Evolutionary conservation across 768 basidiomycete species (phyloP).

Genomic region (Suillus weaverae): DNA sequence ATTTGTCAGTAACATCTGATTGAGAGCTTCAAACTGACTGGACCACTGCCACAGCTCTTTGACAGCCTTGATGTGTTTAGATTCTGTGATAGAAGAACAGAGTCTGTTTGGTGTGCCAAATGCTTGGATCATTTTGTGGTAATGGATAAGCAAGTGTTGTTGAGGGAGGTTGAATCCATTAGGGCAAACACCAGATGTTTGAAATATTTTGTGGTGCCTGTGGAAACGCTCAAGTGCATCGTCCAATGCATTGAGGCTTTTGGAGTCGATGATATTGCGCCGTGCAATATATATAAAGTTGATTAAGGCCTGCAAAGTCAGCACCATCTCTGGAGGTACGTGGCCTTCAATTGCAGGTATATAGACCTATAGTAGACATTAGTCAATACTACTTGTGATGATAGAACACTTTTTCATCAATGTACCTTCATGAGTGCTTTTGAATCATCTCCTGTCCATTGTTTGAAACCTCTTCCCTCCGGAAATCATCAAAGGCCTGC

Average conservation of each 20-base stretch:
- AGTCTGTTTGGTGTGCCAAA: slow-evolving; percentile 24
- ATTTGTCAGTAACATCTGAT: slow-evolving; percentile 26
- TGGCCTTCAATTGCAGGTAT: slow-evolving; percentile 24
- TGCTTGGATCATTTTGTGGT: slow-evolving; percentile 12
- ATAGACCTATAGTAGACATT: slow-evolving; percentile 20
- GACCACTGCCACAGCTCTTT: slow-evolving; percentile 35
- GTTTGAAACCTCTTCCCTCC: slow-evolving; percentile 29
- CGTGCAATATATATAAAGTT: slow-evolving; percentile 29
- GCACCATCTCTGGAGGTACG: slow-evolving; percentile 21
- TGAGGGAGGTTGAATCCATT: slow-evolving; percentile 19
- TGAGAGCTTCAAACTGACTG: slow-evolving; percentile 7
- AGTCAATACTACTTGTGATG: background rate
- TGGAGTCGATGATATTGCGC: slow-evolving; percentile 12
- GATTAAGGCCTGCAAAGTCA: slow-evolving; percentile 21
- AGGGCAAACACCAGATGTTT: slow-evolving; percentile 9
- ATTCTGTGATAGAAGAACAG: slow-evolving; percentile 36
- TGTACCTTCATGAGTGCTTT: slow-evolving; percentile 39
- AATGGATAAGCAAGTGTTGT: slow-evolving; percentile 23
- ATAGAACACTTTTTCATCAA: slow-evolving; percentile 3
- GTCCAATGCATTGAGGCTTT: slow-evolving; percentile 16
- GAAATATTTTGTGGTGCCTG: slow-evolving; percentile 14
- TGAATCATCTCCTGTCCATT: slow-evolving; percentile 41
- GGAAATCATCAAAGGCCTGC: slow-evolving; percentile 25
- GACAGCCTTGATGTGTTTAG: slow-evolving; percentile 37
- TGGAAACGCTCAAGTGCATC: slow-evolving; percentile 15